A percentile compares a stretch with the other conserved stretches of the same genome.
Conservation (phyloP, 2,329 filamentous ascomycete species). For the Ceratocystis diversiconidia region DNA sequence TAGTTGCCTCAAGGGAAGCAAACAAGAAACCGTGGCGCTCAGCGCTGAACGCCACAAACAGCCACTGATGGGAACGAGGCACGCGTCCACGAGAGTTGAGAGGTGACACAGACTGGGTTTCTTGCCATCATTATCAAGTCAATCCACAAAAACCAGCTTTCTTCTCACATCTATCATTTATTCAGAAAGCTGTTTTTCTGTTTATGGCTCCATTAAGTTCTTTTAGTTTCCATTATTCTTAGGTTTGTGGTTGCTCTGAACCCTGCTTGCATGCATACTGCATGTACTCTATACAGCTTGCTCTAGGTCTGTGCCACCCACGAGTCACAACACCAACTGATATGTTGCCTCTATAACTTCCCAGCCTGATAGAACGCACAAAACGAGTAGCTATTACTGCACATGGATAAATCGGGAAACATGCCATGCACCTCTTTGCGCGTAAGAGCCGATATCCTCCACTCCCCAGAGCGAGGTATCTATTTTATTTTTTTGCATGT, state of each 20-base stretch:
- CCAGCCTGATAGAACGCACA: neutral
- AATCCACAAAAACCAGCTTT: neutral
- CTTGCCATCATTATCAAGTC: too few relatives aligned
- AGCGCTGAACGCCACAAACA: neutral
- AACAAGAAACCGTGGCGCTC: neutral
- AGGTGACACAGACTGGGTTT: too few relatives aligned
- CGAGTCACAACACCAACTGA: neutral
- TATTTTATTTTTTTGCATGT: neutral
- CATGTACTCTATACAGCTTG: slow-evolving; percentile 3
- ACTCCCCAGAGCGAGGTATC: neutral
- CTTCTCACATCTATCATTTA: neutral
- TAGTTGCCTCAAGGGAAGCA: neutral
- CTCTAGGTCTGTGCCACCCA: slow-evolving; percentile 8
- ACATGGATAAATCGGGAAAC: neutral
- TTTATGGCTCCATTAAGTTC: neutral
- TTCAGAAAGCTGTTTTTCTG: neutral
- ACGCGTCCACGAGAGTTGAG: too few relatives aligned
- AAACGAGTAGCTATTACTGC: neutral
- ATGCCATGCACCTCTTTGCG: neutral
- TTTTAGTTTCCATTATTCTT: neutral
- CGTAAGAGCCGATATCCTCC: neutral
- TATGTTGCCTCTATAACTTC: neutral
- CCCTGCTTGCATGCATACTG: slow-evolving; percentile 5
- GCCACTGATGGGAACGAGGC: too few relatives aligned
- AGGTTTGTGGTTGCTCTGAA: neutral